These are phyloP conservation scores for Plantago lanceolata DNA, from an alignment of 305 asterid species.

Conservation along the genomic window DNA sequence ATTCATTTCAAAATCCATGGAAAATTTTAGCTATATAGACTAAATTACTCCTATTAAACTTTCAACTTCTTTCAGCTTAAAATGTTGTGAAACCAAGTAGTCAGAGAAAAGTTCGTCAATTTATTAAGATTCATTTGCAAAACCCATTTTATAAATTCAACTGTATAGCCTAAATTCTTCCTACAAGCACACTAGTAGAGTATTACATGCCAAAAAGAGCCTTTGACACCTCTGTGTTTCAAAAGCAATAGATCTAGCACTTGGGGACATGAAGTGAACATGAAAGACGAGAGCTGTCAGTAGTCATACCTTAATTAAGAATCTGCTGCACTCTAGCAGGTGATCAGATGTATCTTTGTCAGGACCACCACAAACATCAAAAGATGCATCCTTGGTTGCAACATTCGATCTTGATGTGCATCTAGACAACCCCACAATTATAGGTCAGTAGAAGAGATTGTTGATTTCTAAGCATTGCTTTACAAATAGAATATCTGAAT, in stretches of 20 bases:
- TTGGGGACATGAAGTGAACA: constrained; percentile 13
- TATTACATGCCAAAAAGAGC: constrained; percentile 33
- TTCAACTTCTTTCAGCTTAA: not conserved
- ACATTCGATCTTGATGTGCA: constrained; percentile 28
- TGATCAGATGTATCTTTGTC: constrained; percentile 34
- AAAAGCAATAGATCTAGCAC: constrained; percentile 16
- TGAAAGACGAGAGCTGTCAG: constrained; percentile 20
- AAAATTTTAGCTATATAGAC: too few species aligned
- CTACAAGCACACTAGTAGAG: not conserved
- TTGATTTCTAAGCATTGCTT: constrained; percentile 14
- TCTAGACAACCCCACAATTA: constrained; percentile 31
- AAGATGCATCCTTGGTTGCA: constrained; percentile 27
- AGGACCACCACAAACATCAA: constrained; percentile 42
- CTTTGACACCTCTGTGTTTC: constrained; percentile 29
- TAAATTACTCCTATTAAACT: not conserved
- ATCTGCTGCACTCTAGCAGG: constrained; percentile 37
- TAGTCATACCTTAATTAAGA: constrained; percentile 40
- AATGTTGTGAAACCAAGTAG: constrained; percentile 1
- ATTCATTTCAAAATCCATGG: too few species aligned
- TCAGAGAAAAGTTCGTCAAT: constrained; percentile 6
- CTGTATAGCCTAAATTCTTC: not conserved
- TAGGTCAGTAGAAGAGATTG: constrained; percentile 24
- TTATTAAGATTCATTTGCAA: not conserved
- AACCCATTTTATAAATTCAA: not conserved
- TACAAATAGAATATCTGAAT: not conserved